phyloP scores from a whole-genome alignment of 1,139 yeast species.

The Debaryomycetaceae sp. region DNA sequence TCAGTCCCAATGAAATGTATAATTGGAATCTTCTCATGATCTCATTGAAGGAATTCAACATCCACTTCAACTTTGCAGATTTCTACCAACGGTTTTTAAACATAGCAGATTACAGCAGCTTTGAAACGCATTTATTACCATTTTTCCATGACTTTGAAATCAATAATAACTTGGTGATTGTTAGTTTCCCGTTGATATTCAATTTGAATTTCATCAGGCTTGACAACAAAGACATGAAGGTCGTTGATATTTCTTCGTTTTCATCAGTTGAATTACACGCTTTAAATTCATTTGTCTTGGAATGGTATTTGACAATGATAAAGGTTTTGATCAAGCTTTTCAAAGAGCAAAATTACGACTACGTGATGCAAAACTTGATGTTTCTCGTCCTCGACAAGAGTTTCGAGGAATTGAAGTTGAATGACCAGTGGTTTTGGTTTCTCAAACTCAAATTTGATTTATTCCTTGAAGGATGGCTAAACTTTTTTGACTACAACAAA shows the following conservation, averaged over 20 bases:
- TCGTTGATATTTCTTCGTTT: constrained; percentile 15
- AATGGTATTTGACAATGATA: constrained; percentile 39
- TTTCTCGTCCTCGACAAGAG: constrained; percentile 19
- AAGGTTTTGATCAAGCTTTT: constrained; percentile 27
- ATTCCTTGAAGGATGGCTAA: constrained; percentile 27
- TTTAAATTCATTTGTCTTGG: constrained; percentile 25
- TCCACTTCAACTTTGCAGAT: constrained; percentile 10
- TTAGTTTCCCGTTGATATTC: constrained; percentile 45
- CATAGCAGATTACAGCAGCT: constrained; percentile 4
- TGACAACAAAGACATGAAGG: constrained; percentile 10
- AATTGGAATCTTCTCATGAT: constrained; percentile 41
- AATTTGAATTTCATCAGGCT: constrained; percentile 23
- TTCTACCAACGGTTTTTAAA: constrained; percentile 7
- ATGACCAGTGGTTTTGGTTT: constrained; percentile 26
- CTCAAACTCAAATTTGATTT: constrained; percentile 21
- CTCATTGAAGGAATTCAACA: constrained; percentile 39
- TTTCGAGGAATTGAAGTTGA: constrained; percentile 19
- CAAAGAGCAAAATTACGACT: constrained; percentile 21
- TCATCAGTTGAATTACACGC: constrained; percentile 13
- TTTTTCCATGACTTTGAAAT: constrained; percentile 28
- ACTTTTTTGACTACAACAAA: constrained; percentile 12
- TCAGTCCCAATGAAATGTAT: constrained; percentile 32
- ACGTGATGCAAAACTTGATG: constrained; percentile 27
- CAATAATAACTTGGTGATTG: constrained; percentile 42
- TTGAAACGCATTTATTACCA: constrained; percentile 11